Conservation (phyloP, 176 grass and related monocot species). For the Aegilops longissima region DNA sequence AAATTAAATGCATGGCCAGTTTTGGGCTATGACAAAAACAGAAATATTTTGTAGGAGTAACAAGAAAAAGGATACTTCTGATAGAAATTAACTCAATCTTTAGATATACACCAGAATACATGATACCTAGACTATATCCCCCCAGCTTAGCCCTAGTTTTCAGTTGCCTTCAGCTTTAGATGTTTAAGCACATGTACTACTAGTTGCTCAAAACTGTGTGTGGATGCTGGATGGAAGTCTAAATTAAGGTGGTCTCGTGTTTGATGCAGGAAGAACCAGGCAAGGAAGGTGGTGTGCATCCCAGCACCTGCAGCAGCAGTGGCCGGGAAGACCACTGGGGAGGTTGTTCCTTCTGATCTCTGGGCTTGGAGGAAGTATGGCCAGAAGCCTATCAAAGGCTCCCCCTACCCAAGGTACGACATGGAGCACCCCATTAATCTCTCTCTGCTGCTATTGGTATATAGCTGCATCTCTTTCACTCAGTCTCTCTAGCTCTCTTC, state of each 20-base stretch:
- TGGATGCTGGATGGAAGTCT: background rate
- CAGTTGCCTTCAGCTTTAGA: background rate
- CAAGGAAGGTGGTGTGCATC: slow-evolving; percentile 97
- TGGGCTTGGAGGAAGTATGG: slow-evolving; percentile 99
- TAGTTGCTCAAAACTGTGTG: background rate
- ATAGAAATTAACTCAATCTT: background rate
- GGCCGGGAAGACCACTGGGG: slow-evolving; percentile 59
- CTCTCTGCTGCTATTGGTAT: background rate
- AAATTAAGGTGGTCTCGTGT: background rate
- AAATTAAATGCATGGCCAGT: background rate
- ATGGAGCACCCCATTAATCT: slow-evolving; percentile 6
- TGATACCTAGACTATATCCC: background rate
- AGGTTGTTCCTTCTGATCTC: slow-evolving; percentile 92
- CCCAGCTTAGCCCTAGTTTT: background rate
- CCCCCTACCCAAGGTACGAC: slow-evolving; percentile 90
- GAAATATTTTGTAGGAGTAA: background rate
- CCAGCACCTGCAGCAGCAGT: slow-evolving; percentile 63
- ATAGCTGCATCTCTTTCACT: background rate
- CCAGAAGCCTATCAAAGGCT: slow-evolving; percentile 99
- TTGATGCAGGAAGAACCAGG: slow-evolving; percentile 76
- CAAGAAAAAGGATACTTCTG: background rate
- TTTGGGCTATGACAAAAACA: slow-evolving; percentile 21
- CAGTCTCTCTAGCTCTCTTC: background rate
- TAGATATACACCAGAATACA: background rate
- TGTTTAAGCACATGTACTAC: background rate